Percentiles rank a stretch among this genome's conserved stretches.
phyloP scores from a whole-genome alignment of 2,329 filamentous ascomycete species.

The Colletotrichum higginsianum region DNA sequence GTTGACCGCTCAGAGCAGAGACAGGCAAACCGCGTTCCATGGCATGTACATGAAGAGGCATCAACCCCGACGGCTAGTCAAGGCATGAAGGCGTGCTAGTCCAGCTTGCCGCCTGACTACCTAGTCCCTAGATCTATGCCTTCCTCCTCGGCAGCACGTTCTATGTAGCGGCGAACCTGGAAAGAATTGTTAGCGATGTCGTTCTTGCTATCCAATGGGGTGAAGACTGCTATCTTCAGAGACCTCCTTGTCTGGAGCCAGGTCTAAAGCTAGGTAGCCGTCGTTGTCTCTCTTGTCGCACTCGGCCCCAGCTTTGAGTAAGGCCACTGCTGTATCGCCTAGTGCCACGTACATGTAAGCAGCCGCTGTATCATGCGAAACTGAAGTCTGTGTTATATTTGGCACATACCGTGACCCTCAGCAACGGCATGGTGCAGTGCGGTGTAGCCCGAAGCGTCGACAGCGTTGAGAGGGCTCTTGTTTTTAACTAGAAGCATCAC shows the following conservation, averaged over 20 bases:
- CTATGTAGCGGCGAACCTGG: constrained; percentile 82
- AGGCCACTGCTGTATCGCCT: constrained; percentile 85
- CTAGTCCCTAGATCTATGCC: constrained; percentile 74
- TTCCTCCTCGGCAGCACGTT: constrained; percentile 85
- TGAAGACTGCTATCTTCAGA: constrained; percentile 45
- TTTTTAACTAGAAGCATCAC: constrained; percentile 83
- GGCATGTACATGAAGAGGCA: not conserved
- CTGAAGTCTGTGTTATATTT: not conserved
- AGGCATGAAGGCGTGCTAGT: not conserved
- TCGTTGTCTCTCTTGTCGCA: constrained; percentile 81
- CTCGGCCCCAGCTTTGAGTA: constrained; percentile 90
- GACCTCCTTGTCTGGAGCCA: constrained; percentile 90
- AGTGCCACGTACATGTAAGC: not conserved
- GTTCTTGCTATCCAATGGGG: not conserved
- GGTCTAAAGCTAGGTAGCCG: constrained; percentile 80
- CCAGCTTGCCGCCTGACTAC: not conserved
- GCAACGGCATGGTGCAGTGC: constrained; percentile 90
- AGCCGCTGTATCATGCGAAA: not conserved
- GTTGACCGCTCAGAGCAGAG: not conserved
- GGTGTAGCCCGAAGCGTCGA: constrained; percentile 87
- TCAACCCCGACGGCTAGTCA: not conserved
- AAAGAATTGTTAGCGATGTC: not conserved
- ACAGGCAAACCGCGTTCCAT: not conserved
- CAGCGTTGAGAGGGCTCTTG: constrained; percentile 85
- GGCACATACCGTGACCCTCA: constrained; percentile 75